Conservation (phyloP, 2,329 filamentous ascomycete species). For the Fusarium anthophilum region DNA sequence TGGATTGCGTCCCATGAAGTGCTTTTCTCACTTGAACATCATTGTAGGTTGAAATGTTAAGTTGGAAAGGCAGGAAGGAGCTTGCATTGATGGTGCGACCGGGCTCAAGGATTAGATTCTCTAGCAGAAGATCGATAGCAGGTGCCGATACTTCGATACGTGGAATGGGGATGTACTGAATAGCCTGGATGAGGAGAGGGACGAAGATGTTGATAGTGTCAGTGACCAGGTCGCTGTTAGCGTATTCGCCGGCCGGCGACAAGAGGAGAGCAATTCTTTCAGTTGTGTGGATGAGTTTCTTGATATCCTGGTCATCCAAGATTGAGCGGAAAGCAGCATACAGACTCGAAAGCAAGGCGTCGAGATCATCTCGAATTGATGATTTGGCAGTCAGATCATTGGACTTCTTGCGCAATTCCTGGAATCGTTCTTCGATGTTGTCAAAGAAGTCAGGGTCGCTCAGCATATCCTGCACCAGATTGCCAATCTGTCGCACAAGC, state of each 20-base stretch:
- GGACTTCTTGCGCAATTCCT: constrained; percentile 61
- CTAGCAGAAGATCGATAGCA: constrained; percentile 83
- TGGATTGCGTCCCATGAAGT: constrained; percentile 67
- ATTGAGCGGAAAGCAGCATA: constrained; percentile 75
- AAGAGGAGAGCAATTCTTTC: constrained; percentile 75
- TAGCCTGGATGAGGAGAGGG: constrained; percentile 76
- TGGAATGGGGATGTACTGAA: constrained; percentile 91
- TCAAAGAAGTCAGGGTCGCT: constrained; percentile 89
- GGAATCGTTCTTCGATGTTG: constrained; percentile 67
- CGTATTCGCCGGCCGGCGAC: constrained; percentile 69
- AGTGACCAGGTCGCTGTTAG: constrained; percentile 76
- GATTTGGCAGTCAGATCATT: constrained; percentile 74
- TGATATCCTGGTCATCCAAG: constrained; percentile 75
- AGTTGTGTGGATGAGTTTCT: constrained; percentile 73
- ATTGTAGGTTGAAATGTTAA: constrained; percentile 85
- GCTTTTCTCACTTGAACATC: constrained; percentile 87
- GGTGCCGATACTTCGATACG: constrained; percentile 88
- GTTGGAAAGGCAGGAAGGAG: constrained; percentile 87
- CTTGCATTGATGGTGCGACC: constrained; percentile 84
- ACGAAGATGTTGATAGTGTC: constrained; percentile 85
- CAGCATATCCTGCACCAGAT: constrained; percentile 80
- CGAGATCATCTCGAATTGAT: constrained; percentile 75
- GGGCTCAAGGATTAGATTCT: constrained; percentile 91
- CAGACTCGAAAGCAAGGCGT: constrained; percentile 74
- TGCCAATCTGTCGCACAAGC: constrained; percentile 76